Evolutionary conservation across 352 stramenopile genomes (phyloP), one percentile per base, ranked within the genome.

Genomic region (Globisporangium radiosum): DNA sequence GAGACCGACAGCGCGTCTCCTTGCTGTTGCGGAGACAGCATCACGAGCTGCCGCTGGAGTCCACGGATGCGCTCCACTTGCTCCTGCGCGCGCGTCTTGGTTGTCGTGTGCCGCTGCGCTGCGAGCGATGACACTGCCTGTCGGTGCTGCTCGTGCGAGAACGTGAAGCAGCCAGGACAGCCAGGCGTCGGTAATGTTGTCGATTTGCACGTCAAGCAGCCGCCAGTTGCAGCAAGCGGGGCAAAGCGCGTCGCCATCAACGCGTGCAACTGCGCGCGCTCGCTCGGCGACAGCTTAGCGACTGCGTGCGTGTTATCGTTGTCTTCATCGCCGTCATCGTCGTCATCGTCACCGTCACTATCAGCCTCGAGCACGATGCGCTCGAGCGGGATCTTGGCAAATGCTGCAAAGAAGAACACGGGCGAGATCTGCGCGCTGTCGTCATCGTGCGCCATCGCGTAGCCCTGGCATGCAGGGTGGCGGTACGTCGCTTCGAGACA

Each of bases 151-250:
- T 69, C 63, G 19, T 60, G 66, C 0, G 72, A 78, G 59, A 90
- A 88, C 9, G 65, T 55, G 66, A 90, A 91, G 51, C 81, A 91
- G 1, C 84, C 81, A 4, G 81, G 76, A 58, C 81, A 93, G 5
- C 84, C 81, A 52, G 66, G 43, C 14, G 71, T 73, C 1, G 50
- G 11, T 7, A 40, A 43, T n/a, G 48, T 39, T 6, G 57, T 47
- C 52, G 67, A 58, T 50, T 75, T 72, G 58, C 77, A 77, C 40
- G 85, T 45, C 17, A 78, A 59, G 25, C 79, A 77, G 2, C 47
- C 36, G 47, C 57, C 42, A 4, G 44, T 14, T n/a, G n/a, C 19
- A 10, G 1, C 44, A 15, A 3, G 14, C 7, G 53, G 14, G n/a
- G 10, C 36, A 42, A 75, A 74, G 19, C 75, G 70, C 8, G 59